Evolutionary conservation across 305 asterid species (phyloP).

Genomic region (Fraxinus paxiana): DNA sequence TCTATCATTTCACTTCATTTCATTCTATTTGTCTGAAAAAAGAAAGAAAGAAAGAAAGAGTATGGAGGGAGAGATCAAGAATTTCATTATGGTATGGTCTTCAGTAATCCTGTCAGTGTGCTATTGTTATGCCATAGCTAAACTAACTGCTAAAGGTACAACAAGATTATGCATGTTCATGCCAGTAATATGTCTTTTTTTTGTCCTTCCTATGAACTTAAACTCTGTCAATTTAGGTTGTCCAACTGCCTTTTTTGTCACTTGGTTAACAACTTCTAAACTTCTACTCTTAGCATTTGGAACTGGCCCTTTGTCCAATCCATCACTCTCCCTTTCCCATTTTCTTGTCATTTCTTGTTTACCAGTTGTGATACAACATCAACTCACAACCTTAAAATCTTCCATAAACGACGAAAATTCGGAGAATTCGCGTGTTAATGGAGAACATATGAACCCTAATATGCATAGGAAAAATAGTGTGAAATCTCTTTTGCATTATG

Average conservation of each 20-base stretch:
- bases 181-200: slow-evolving; percentile 34
- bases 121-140: slow-evolving; percentile 37
- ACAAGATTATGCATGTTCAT: slow-evolving; percentile 34
- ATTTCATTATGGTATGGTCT: slow-evolving; percentile 36
- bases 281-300: slow-evolving; percentile 45
- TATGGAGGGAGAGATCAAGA: slow-evolving; percentile 42
- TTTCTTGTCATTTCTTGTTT: slow-evolving; percentile 32
- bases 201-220: slow-evolving; percentile 40
- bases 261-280: slow-evolving; percentile 49
- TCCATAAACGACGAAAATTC: neutral
- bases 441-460: neutral
- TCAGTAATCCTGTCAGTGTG: slow-evolving; percentile 23
- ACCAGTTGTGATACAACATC: slow-evolving; percentile 30
- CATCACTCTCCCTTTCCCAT: slow-evolving; percentile 37
- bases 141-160: slow-evolving; percentile 35
- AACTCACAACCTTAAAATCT: slow-evolving; percentile 9
- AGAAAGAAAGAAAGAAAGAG: neutral
- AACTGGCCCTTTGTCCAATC: slow-evolving; percentile 41
- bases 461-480: neutral
- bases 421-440: neutral
- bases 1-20: neutral
- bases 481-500: slow-evolving; percentile 1
- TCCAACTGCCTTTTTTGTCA: slow-evolving; percentile 35
- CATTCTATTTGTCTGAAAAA: slow-evolving; percentile 2
- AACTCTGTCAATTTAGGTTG: slow-evolving; percentile 27